Evolutionary conservation across 768 basidiomycete species (phyloP).

Genomic region (Rhodotorula graminis): DNA sequence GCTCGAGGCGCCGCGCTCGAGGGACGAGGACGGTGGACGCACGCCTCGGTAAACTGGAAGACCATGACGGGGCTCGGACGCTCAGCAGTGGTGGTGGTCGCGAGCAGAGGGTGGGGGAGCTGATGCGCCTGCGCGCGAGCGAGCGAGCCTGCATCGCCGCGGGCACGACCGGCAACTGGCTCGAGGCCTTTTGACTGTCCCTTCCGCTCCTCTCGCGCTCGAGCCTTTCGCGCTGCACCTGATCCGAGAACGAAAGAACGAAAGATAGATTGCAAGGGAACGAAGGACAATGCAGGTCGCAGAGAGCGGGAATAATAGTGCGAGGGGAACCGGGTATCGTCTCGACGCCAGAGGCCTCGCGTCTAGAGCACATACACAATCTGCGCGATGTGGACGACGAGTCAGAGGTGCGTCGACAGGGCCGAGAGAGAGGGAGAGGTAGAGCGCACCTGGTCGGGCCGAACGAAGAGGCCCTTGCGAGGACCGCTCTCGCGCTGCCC

Average conservation of each 20-base stretch:
- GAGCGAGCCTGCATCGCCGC: too few species aligned
- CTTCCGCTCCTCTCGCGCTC: too few species aligned
- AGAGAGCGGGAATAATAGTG: neutral
- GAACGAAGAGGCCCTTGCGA: slow-evolving; percentile 34
- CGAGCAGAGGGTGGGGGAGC: neutral
- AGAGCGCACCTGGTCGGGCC: slow-evolving; percentile 32
- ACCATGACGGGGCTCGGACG: neutral
- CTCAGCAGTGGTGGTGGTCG: neutral
- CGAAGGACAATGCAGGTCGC: neutral
- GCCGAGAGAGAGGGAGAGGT: neutral
- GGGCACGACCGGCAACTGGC: too few species aligned
- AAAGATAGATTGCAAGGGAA: too few species aligned
- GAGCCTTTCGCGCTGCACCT: too few species aligned
- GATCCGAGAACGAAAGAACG: too few species aligned
- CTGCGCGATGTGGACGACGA: neutral
- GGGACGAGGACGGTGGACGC: neutral
- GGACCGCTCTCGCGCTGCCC: slow-evolving; percentile 10
- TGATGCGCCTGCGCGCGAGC: neutral
- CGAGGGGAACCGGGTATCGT: neutral
- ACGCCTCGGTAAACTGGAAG: slow-evolving; percentile 31
- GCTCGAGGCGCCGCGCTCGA: neutral
- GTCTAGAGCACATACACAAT: slow-evolving; percentile 28
- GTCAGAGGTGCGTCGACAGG: too few species aligned
- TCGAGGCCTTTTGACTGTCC: too few species aligned
- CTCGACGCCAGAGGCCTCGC: neutral